Evolutionary conservation across 176 grass and related monocot genomes (phyloP).

Genomic region (Oryza officinalis): DNA sequence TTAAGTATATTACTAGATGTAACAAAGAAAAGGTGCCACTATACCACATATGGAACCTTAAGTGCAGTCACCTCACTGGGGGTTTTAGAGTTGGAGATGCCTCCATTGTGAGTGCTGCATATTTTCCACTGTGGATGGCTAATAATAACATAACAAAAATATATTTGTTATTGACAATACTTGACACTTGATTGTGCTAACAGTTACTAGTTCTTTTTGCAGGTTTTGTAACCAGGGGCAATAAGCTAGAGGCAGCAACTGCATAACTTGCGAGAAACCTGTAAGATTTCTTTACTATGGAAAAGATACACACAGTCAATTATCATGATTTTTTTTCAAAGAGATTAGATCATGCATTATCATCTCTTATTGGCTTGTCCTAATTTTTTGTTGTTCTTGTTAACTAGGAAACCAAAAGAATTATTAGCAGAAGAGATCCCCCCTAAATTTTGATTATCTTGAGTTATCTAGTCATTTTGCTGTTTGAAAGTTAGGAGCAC

Average conservation of each 20-base stretch:
- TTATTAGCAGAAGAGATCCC: neutral
- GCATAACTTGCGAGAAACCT: conserved; percentile 58
- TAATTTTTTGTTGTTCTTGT: neutral
- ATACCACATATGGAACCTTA: neutral
- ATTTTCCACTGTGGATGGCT: neutral
- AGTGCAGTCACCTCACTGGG: neutral
- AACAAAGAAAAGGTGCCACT: neutral
- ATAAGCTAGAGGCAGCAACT: conserved; percentile 62
- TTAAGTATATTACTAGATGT: neutral
- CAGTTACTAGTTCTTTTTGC: conserved; percentile 6
- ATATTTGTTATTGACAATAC: neutral
- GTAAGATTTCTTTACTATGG: conserved; percentile 36
- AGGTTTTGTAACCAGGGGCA: conserved; percentile 50
- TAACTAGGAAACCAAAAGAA: neutral
- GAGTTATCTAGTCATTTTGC: neutral
- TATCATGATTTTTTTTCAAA: neutral
- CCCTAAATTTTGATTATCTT: neutral
- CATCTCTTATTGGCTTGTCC: neutral
- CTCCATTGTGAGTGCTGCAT: neutral
- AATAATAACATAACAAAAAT: neutral
- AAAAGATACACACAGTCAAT: neutral
- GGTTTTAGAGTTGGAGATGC: neutral
- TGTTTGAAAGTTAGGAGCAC: neutral
- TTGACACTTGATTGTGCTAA: conserved; percentile 18
- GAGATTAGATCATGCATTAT: neutral